A percentile compares a stretch with the other conserved stretches of the same genome.
phyloP scores from a whole-genome alignment of 1,139 yeast species.

The Hyphopichia khmerensis region DNA sequence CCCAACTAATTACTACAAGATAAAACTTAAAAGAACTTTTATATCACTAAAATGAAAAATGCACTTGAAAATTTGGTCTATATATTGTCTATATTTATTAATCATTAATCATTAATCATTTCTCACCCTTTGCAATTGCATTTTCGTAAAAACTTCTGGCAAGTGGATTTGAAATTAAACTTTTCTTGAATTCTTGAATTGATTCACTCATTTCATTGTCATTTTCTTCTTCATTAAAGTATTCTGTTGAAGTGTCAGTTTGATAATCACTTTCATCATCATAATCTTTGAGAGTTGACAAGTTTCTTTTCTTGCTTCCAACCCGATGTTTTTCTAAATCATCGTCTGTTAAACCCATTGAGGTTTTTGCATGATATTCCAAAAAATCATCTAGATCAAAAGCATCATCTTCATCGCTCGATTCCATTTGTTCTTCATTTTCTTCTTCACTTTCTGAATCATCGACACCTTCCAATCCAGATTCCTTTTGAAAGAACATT shows the following conservation, averaged over 20 bases:
- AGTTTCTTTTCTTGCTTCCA: constrained; percentile 2
- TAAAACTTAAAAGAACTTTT: not conserved
- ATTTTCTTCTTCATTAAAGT: constrained; percentile 10
- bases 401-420: constrained; percentile 3
- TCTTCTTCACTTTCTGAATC: constrained; percentile 8
- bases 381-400: constrained; percentile 51
- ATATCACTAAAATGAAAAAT: no score
- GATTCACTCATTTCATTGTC: not conserved
- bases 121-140: not conserved
- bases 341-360: constrained; percentile 40
- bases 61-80: not conserved
- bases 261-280: constrained; percentile 21
- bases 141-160: not conserved
- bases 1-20: constrained; percentile 1
- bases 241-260: constrained; percentile 14
- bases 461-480: constrained; percentile 9
- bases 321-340: constrained; percentile 27
- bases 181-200: not conserved
- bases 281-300: constrained; percentile 11
- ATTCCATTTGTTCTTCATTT: constrained; percentile 1
- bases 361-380: constrained; percentile 56
- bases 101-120: constrained; percentile 1
- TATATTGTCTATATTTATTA: not conserved
- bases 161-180: not conserved
- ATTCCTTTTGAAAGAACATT: constrained; percentile 10